Evolutionary conservation across 768 basidiomycete species (phyloP), one percentile per base, ranked within the genome.

Genomic region (Russula virescens): DNA sequence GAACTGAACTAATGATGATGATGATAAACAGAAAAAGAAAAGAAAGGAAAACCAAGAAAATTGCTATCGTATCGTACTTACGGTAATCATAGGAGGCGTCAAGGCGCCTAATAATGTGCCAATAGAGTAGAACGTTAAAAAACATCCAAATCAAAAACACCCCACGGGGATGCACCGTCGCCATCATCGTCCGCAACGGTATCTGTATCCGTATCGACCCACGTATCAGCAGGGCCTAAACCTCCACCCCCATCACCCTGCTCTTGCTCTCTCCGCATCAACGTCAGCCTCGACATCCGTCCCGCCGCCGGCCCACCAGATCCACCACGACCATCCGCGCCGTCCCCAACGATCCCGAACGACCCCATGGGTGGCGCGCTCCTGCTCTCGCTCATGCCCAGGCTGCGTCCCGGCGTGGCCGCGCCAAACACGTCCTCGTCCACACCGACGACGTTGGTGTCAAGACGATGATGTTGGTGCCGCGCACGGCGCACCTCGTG

Each of bases 401-500:
- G 16, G 26, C 14, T 11, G 14, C 7, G 13, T 31, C 3, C 40
- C 42, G 19, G 53, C 60, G 21, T n/a, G n/a, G n/a, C 5, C 45
- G 31, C 42, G 16, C 14, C 14, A 13, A 62, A 62, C 49, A 62
- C 61, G 42, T 62, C 61, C 7, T 25, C 47, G 0, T 52, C 49
- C 14, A 5, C 43, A 19, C 3, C 48, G n/a, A 13, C 54, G 3
- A 10, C 35, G n/a, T 23, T 11, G 11, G 31, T 9, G n/a, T 23
- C 9, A 16, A 14, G 18, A 1, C n/a, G 21, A 9, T 10, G 26
- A 1, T n/a, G 16, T 18, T 45, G 48, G 5, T 54, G 43, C 2
- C 48, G 66, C n/a, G 28, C 47, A 23, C 61, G 48, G 57, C 76
- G 79, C 61, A 88, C 81, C 68, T 87, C 84, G 65, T 89, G 88